These are phyloP conservation scores for Yamadazyma oceani DNA, from an alignment of 1,139 yeast genomes.

Conservation along the genomic window DNA sequence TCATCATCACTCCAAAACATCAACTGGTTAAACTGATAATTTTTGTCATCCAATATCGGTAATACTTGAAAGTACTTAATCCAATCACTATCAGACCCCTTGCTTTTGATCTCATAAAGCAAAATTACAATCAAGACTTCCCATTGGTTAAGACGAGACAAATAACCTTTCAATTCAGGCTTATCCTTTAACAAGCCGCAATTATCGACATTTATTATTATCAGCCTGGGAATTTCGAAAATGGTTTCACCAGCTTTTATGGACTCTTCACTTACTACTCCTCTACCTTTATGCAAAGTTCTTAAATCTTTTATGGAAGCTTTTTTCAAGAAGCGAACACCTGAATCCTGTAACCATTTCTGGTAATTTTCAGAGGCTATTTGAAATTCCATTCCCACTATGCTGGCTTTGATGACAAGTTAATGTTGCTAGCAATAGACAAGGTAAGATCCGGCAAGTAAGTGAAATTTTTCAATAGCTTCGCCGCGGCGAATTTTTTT, in stretches of 20 bases:
- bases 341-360: conserved; percentile 52
- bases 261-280: conserved; percentile 63
- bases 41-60: conserved; percentile 45
- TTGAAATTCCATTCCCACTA: background rate
- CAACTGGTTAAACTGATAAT: conserved; percentile 57
- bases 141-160: conserved; percentile 65
- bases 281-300: conserved; percentile 67
- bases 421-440: background rate
- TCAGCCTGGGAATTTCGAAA: conserved; percentile 65
- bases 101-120: conserved; percentile 52
- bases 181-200: conserved; percentile 42
- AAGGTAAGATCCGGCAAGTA: background rate
- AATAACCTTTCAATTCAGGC: conserved; percentile 31
- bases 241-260: conserved; percentile 60
- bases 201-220: conserved; percentile 59
- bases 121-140: conserved; percentile 68
- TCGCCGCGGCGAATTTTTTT: conserved; percentile 1
- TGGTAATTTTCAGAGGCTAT: conserved; percentile 41
- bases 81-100: conserved; percentile 58
- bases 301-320: conserved; percentile 63
- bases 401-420: background rate
- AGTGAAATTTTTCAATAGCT: conserved; percentile 1
- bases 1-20: conserved; percentile 75
- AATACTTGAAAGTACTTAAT: conserved; percentile 65
- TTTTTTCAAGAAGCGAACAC: conserved; percentile 53